A percentile compares a stretch with the other conserved stretches of the same genome.
phyloP scores from a whole-genome alignment of 2,329 filamentous ascomycete species.

The Hypoxylon sp. region DNA sequence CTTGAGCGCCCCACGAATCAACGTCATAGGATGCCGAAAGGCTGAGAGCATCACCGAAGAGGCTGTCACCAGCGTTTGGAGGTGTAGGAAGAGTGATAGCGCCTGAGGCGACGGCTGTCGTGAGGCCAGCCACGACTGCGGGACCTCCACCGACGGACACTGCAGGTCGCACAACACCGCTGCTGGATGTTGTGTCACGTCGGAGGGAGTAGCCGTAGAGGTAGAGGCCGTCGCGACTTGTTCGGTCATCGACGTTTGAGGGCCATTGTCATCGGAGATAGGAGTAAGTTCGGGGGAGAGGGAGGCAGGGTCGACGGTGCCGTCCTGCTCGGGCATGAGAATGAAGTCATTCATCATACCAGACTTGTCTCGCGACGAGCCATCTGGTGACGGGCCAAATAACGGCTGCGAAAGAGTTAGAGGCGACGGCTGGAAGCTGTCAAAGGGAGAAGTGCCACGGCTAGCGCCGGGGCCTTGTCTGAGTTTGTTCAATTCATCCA shows the following conservation, averaged over 20 bases:
- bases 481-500: slow-evolving; percentile 64
- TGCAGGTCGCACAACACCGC: slow-evolving; percentile 99
- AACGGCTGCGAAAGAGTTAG: slow-evolving; percentile 70
- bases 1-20: slow-evolving; percentile 82
- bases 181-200: slow-evolving; percentile 99
- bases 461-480: slow-evolving; percentile 58
- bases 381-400: slow-evolving; percentile 58
- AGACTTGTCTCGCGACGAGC: slow-evolving; percentile 48
- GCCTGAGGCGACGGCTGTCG: slow-evolving; percentile 56
- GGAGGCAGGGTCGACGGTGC: slow-evolving; percentile 71
- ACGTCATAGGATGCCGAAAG: slow-evolving; percentile 74
- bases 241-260: slow-evolving; percentile 42
- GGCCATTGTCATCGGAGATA: slow-evolving; percentile 58
- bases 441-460: slow-evolving; percentile 57
- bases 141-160: slow-evolving; percentile 89
- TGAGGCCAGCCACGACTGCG: slow-evolving; percentile 59
- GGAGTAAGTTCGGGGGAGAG: slow-evolving; percentile 69
- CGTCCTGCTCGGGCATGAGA: slow-evolving; percentile 55
- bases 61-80: slow-evolving; percentile 72
- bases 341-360: slow-evolving; percentile 60
- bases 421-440: slow-evolving; percentile 59
- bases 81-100: slow-evolving; percentile 63
- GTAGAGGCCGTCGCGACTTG: slow-evolving; percentile 43
- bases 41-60: slow-evolving; percentile 77
- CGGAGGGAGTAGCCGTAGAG: slow-evolving; percentile 68